Evolutionary conservation across 2,329 filamentous ascomycete genomes (phyloP), one percentile per base, ranked within the genome.

Genomic region (Penicillium hesseltinei): DNA sequence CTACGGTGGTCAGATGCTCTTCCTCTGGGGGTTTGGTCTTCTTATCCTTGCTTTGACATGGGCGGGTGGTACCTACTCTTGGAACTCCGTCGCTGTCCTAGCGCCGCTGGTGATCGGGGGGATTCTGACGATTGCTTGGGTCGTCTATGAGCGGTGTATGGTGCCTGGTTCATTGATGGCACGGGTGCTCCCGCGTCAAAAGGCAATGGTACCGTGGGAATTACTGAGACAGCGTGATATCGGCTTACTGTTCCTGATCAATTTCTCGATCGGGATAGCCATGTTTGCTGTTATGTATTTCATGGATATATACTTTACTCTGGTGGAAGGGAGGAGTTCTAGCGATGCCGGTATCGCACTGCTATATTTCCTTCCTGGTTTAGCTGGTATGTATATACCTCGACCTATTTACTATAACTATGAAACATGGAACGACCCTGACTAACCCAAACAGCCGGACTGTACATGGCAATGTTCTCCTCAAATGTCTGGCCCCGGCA

Each of bases 1-100:
- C 3, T 51, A 43, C 9, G 48, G 48, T 13, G 48, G 48, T 4
- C 48, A 51, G 19, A 23, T 51, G 27, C 48, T 51, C 11, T 51
- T 51, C 3, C 48, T 51, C 2, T 51, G 48, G 48, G 48, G 48
- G 3, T 51, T 51, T n/a, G 48, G 48, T 40, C 48, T 51, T 5
- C 36, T 51, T 7, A 51, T 51, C 5, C 48, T 51, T 2, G 48
- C 48, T 8, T 31, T 51, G 11, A 51, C 48, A 1, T 51, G 48
- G 48, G 48, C 48, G 3, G 48, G 48, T 11, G 48, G 48, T 31
- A 31, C 25, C 7, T 51, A 51, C 8, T 40, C 36, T 1, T 51
- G 48, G 48, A 23, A 21, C 11, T 51, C 48, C 1, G 48, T 15
- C 9, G 48, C 48, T 4, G 48, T 51, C 17, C 25, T 51, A 2